Percentiles rank a stretch among this genome's conserved stretches.
phyloP scores from a whole-genome alignment of 2,329 filamentous ascomycete genomes.

The Botrytis elliptica region DNA sequence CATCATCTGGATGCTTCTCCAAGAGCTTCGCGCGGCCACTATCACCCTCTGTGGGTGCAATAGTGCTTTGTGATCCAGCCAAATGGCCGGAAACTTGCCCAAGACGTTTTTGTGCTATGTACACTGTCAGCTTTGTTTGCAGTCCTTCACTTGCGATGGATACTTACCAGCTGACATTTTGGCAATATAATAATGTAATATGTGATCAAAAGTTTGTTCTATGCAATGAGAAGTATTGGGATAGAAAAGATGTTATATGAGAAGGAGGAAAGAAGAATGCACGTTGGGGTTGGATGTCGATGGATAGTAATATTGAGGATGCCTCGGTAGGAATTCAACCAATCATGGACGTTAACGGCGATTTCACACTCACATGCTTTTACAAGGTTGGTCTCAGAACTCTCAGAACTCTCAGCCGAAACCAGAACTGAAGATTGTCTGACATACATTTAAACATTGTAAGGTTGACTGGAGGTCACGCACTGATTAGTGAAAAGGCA shows the following conservation, averaged over 20 bases:
- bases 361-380: constrained; percentile 18
- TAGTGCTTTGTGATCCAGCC: constrained; percentile 42
- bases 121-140: constrained; percentile 29
- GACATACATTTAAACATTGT: background rate
- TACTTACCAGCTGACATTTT: constrained; percentile 35
- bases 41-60: constrained; percentile 30
- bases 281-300: background rate
- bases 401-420: constrained; percentile 12
- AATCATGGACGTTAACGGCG: constrained; percentile 18
- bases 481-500: background rate
- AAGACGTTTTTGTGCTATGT: constrained; percentile 38
- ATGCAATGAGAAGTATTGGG: background rate
- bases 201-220: background rate
- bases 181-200: background rate
- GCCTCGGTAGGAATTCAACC: constrained; percentile 22
- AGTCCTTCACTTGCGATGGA: constrained; percentile 4
- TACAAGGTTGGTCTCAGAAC: constrained; percentile 4
- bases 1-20: constrained; percentile 67
- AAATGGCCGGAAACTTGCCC: constrained; percentile 62
- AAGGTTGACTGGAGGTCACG: background rate
- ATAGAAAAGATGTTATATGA: background rate
- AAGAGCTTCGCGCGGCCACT: constrained; percentile 45
- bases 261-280: background rate
- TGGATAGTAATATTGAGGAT: background rate
- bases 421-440: constrained; percentile 8